Conservation (phyloP, 805 yeast genomes). For the Saturnispora ahearnii region DNA sequence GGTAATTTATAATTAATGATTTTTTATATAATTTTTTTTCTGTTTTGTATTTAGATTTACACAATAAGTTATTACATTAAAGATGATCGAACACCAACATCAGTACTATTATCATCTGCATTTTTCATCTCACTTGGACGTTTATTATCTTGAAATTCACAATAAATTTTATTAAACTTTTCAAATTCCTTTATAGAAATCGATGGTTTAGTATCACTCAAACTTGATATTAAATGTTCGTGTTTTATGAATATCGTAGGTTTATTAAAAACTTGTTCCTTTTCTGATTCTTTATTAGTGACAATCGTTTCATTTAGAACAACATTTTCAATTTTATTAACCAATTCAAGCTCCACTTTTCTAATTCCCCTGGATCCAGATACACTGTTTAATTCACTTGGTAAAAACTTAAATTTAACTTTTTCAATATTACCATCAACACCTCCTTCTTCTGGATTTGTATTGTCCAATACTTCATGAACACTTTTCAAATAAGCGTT, state of each 20-base stretch:
- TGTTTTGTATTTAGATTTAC: neutral
- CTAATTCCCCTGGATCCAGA: constrained; percentile 11
- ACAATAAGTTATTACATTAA: constrained; percentile 42
- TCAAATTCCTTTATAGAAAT: constrained; percentile 63
- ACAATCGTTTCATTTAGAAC: constrained; percentile 20
- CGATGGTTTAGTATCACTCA: constrained; percentile 79
- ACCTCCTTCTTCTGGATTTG: constrained; percentile 27
- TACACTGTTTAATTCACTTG: neutral
- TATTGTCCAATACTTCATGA: constrained; percentile 49
- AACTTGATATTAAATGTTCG: constrained; percentile 51
- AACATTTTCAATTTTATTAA: constrained; percentile 14
- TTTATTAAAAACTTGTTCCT: constrained; percentile 22
- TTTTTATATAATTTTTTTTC: neutral
- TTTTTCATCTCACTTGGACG: constrained; percentile 85
- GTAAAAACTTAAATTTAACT: constrained; percentile 19
- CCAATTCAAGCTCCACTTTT: constrained; percentile 17
- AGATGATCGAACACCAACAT: constrained; percentile 78
- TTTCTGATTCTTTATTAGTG: constrained; percentile 35
- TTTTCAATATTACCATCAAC: constrained; percentile 2
- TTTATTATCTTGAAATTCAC: constrained; percentile 50
- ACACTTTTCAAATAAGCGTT: constrained; percentile 87
- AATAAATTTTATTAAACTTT: constrained; percentile 57
- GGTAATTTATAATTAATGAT: neutral
- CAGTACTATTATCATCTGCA: constrained; percentile 62
- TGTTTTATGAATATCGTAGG: constrained; percentile 38